These are phyloP conservation scores for Ogataea chonburiensis DNA, from an alignment of 805 yeast species.

Conservation along the genomic window DNA sequence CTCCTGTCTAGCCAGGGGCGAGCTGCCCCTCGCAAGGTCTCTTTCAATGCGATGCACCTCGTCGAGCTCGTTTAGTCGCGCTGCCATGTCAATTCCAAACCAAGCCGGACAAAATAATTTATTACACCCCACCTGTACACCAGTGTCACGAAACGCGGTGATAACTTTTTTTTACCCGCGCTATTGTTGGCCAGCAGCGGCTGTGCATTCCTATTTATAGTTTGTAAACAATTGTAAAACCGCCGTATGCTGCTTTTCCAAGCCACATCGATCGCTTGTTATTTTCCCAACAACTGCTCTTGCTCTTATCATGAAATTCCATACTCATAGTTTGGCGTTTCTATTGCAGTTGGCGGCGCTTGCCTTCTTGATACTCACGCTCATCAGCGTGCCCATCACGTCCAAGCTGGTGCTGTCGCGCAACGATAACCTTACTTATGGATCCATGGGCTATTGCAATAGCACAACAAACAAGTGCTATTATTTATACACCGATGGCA, in stretches of 20 bases:
- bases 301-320: conserved; percentile 16
- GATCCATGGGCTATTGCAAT: conserved; percentile 66
- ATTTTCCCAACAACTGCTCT: neutral
- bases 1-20: conserved; percentile 11
- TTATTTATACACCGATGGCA: conserved; percentile 38
- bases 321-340: conserved; percentile 34
- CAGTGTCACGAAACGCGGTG: neutral
- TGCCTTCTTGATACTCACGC: conserved; percentile 61
- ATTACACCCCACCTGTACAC: conserved; percentile 10
- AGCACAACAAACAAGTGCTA: conserved; percentile 2
- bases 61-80: conserved; percentile 15
- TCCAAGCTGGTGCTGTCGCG: conserved; percentile 48
- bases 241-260: conserved; percentile 9
- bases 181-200: conserved; percentile 11
- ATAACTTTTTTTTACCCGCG: conserved; percentile 2
- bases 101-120: no score
- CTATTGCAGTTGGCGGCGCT: conserved; percentile 51
- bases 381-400: conserved; percentile 61
- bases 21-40: no score
- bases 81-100: conserved; percentile 9
- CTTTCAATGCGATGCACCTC: conserved; percentile 17
- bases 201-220: conserved; percentile 8
- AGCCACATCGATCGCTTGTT: conserved; percentile 3
- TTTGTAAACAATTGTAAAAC: conserved; percentile 9
- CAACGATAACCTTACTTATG: conserved; percentile 48